Percentiles rank a stretch among this genome's conserved stretches.
Evolutionary conservation across 306 rosid species (phyloP).

Genomic region (Hippophae rhamnoides): DNA sequence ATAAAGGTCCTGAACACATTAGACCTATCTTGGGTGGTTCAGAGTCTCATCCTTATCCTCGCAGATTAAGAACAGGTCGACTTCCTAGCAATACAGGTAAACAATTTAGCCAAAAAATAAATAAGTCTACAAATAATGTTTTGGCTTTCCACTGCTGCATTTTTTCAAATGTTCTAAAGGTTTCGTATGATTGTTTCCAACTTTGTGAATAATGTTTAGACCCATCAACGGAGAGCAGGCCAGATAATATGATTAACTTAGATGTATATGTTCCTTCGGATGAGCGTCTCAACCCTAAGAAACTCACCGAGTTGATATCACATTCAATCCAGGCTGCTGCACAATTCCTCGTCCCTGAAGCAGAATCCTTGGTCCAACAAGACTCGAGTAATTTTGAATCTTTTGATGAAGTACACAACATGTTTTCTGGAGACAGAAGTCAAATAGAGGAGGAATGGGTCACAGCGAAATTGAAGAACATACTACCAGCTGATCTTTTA

Average conservation of each 20-base stretch:
- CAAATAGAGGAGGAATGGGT: constrained; percentile 32
- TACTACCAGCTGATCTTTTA: constrained; percentile 26
- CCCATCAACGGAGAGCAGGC: constrained; percentile 33
- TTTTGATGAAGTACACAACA: constrained; percentile 33
- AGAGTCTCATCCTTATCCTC: constrained; percentile 53
- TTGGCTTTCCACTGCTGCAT: neutral
- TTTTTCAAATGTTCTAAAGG: neutral
- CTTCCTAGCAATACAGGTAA: constrained; percentile 31
- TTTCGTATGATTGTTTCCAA: neutral
- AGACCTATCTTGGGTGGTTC: constrained; percentile 47
- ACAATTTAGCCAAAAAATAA: neutral
- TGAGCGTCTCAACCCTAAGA: constrained; percentile 45
- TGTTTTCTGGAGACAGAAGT: constrained; percentile 32
- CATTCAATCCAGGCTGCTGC: constrained; percentile 36
- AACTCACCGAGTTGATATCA: constrained; percentile 39
- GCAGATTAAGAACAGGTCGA: constrained; percentile 48
- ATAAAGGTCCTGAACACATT: constrained; percentile 25
- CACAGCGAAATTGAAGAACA: constrained; percentile 28
- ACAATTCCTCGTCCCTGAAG: constrained; percentile 31
- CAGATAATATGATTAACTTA: constrained; percentile 23
- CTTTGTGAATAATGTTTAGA: constrained; percentile 21
- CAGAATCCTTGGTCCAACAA: constrained; percentile 13
- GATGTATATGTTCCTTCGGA: constrained; percentile 53
- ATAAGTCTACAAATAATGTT: neutral
- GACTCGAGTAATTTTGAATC: constrained; percentile 28